Percentiles rank a stretch among this genome's conserved stretches.
These are phyloP conservation scores for Maudiozyma humilis DNA, from an alignment of 1,139 yeast genomes.

Conservation along the genomic window DNA sequence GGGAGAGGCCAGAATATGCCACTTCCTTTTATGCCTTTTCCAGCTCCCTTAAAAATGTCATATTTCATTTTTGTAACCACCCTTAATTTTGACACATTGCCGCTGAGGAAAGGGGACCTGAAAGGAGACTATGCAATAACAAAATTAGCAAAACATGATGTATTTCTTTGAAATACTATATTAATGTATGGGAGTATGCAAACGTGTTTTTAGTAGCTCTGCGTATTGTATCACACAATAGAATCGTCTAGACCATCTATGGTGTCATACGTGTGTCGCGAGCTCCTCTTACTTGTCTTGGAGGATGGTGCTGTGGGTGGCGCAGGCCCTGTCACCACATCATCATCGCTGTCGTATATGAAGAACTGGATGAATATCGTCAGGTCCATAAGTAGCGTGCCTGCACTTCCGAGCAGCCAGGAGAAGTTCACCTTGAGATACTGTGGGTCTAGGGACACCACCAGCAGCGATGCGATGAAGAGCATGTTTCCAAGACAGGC, in stretches of 20 bases:
- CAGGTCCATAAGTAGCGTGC: constrained; percentile 78
- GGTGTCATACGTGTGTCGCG: neutral
- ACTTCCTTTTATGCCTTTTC: too few species aligned
- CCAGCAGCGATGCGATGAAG: constrained; percentile 74
- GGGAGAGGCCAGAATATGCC: too few species aligned
- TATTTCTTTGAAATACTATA: too few species aligned
- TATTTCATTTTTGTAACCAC: too few species aligned
- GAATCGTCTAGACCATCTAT: constrained; percentile 2
- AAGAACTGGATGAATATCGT: constrained; percentile 83
- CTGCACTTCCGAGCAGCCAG: constrained; percentile 89
- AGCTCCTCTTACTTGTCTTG: neutral
- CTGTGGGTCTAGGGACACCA: constrained; percentile 60
- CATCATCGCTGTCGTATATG: constrained; percentile 37
- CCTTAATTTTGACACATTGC: too few species aligned
- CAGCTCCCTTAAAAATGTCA: too few species aligned
- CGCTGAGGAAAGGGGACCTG: too few species aligned
- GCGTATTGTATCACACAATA: neutral
- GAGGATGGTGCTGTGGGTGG: neutral
- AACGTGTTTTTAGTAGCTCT: too few species aligned
- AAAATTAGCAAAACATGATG: too few species aligned
- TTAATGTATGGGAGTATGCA: too few species aligned
- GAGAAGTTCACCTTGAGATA: constrained; percentile 76
- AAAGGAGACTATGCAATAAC: too few species aligned
- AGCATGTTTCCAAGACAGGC: constrained; percentile 91
- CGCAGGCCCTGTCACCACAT: neutral